Base-by-base conservation (phyloP, 164 flowering plant species). In the Magnolia kwangsiensis region DNA sequence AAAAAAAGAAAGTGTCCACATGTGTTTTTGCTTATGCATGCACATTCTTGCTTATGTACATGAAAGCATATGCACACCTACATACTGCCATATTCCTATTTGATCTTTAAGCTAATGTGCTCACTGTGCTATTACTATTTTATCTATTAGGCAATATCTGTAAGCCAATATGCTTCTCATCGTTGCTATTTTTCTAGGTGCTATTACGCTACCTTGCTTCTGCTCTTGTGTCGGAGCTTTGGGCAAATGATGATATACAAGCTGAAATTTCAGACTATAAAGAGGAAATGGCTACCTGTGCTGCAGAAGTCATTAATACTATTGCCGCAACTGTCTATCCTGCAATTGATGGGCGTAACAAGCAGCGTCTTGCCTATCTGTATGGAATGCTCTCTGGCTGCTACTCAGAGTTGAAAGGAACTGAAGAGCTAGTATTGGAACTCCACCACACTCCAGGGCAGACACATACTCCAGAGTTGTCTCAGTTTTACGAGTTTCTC, bases 301-400 rank as follows among this genome's bases (percentile, higher is more conserved):
- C 89, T 73, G 80, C 73, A 31, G 81, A 82, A 78, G 82, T 88
- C 21, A 84, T 92, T 67, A 77, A 87, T 76, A 75, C 81, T 58
- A 77, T 94, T 77, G 84, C 88, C 51, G 77, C 78, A 65, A 59
- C 70, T 78, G 88, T 96, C 58, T 96, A 91, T 82, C 94, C 97
- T 73, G 87, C 81, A 63, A 83, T 96, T 81, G 88, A 90, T 87
- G 99, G 99, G 9, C 79, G 74, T 81, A 90, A 96, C 81, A 96
- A 94, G 80, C 85, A 76, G 63, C 90, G 97, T 31, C 94, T 96
- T 80, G 88, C 92, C 77, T 88, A 73, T 79, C 59, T 92, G 67
- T 96, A 86, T 85, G 72, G 85, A 80, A 85, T 94, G 70, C 90
- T 96, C 21, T 84, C 95, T 45, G 92, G 88, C 10, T 94, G 92